These are phyloP conservation scores for Podospora sp. DNA, from an alignment of 495 filamentous ascomycete genomes.

Conservation along the genomic window DNA sequence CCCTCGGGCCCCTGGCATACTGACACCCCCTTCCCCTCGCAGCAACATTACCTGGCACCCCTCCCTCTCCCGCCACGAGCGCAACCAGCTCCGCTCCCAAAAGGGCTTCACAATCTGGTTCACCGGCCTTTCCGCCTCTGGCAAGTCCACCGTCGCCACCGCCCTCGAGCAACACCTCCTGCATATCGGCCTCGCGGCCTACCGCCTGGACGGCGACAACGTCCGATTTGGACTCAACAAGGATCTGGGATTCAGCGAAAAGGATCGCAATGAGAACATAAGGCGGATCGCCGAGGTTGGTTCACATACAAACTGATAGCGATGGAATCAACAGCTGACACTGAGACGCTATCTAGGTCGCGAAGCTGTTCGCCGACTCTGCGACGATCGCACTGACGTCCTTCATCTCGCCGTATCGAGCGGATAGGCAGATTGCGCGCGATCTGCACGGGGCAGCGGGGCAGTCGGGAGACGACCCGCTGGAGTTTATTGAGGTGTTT, in stretches of 20 bases:
- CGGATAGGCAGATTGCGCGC: slow-evolving; percentile 81
- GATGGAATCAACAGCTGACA: too few species aligned
- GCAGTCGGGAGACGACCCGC: slow-evolving; percentile 52
- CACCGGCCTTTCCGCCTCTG: slow-evolving; percentile 91
- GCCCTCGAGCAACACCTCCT: slow-evolving; percentile 95
- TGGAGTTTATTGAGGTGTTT: slow-evolving; percentile 92
- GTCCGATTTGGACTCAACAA: slow-evolving; percentile 97
- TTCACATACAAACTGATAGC: background rate
- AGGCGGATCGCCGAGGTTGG: slow-evolving; percentile 83
- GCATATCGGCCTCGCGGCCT: slow-evolving; percentile 77
- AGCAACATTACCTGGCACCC: slow-evolving; percentile 99
- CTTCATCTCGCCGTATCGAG: slow-evolving; percentile 93
- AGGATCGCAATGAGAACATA: slow-evolving; percentile 96
- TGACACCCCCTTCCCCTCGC: slow-evolving; percentile 8
- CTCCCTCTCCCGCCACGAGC: slow-evolving; percentile 81
- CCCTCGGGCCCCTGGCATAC: background rate
- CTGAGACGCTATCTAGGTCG: slow-evolving; percentile 64
- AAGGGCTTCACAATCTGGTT: slow-evolving; percentile 95
- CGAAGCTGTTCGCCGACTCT: slow-evolving; percentile 92
- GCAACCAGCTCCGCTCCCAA: slow-evolving; percentile 77
- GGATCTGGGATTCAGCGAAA: slow-evolving; percentile 91
- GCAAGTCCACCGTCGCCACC: slow-evolving; percentile 94
- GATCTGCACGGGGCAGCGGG: slow-evolving; percentile 66
- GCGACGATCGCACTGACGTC: slow-evolving; percentile 86
- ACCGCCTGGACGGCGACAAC: slow-evolving; percentile 97